A percentile compares a stretch with the other conserved stretches of the same genome.
Conservation (phyloP, 139 green algal species). For the Deuterostichococcus epilithicus region DNA sequence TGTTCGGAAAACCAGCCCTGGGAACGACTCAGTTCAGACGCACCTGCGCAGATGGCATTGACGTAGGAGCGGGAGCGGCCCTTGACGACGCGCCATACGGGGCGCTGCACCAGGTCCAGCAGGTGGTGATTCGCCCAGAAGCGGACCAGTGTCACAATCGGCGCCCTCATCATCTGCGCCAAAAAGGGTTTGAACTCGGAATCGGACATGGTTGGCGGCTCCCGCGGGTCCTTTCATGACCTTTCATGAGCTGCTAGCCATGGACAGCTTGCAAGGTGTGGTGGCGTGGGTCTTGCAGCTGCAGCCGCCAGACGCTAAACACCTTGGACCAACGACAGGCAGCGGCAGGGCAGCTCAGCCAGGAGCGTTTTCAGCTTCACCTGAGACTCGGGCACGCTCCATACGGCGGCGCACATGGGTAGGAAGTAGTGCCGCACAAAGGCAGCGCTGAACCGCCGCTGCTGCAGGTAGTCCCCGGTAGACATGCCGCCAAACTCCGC, state of each 20-base stretch:
- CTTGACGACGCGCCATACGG: constrained; percentile 86
- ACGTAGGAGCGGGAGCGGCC: constrained; percentile 78
- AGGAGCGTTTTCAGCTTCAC: constrained; percentile 19
- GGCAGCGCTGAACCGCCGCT: constrained; percentile 52
- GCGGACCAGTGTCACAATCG: constrained; percentile 76
- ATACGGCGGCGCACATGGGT: constrained; percentile 97
- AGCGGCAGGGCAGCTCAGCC: background rate
- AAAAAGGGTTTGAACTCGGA: too few species aligned
- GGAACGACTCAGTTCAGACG: too few species aligned
- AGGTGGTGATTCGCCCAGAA: constrained; percentile 99
- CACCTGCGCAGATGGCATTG: constrained; percentile 54
- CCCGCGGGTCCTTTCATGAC: background rate
- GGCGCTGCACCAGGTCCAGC: constrained; percentile 81
- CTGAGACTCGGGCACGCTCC: constrained; percentile 77
- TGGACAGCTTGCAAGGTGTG: background rate
- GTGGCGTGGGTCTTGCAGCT: background rate
- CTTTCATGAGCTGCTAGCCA: background rate
- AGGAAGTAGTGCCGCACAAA: constrained; percentile 84
- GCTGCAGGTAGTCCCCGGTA: constrained; percentile 75
- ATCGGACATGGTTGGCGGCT: background rate
- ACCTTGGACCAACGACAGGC: background rate
- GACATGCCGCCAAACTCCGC: constrained; percentile 53
- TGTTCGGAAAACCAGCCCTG: too few species aligned
- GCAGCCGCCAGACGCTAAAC: background rate
- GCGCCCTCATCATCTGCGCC: constrained; percentile 80